Evolutionary conservation across 176 grass and related monocot genomes (phyloP).

Genomic region (Musa schizocarpa): DNA sequence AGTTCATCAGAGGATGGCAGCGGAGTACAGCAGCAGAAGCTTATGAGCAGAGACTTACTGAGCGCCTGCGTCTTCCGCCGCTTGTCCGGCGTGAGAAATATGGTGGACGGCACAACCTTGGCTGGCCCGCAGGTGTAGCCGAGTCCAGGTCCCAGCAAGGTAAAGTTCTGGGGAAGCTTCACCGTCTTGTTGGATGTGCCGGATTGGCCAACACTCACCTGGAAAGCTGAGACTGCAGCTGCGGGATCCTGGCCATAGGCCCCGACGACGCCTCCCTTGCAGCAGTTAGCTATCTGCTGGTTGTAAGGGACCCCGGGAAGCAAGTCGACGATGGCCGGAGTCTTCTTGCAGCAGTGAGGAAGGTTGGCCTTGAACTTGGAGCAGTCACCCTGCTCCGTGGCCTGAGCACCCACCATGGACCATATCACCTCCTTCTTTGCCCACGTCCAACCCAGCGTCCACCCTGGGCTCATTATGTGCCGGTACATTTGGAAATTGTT

Average conservation of each 20-base stretch:
- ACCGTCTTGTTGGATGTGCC: conserved; percentile 94
- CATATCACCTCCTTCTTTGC: conserved; percentile 98
- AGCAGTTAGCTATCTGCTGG: conserved; percentile 98
- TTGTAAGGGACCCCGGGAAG: conserved; percentile 95
- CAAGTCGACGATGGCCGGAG: conserved; percentile 60
- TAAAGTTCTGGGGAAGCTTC: conserved; percentile 81
- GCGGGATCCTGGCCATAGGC: conserved; percentile 70
- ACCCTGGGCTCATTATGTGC: conserved; percentile 63
- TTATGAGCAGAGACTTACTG: conserved; percentile 34
- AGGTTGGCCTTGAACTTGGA: conserved; percentile 82
- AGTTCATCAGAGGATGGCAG: neutral
- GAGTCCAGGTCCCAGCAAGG: conserved; percentile 44
- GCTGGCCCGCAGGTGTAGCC: conserved; percentile 81
- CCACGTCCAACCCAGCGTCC: conserved; percentile 80
- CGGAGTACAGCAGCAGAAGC: neutral
- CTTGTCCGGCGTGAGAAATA: conserved; percentile 45
- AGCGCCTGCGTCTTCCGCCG: conserved; percentile 79
- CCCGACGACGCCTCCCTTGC: conserved; percentile 72
- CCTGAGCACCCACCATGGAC: conserved; percentile 88
- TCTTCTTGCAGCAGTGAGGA: conserved; percentile 80
- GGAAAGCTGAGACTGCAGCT: conserved; percentile 49
- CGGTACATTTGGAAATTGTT: conserved; percentile 94
- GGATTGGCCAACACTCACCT: conserved; percentile 69
- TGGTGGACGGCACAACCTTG: conserved; percentile 55
- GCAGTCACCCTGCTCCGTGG: conserved; percentile 88